Evolutionary conservation across 331 rosid species (phyloP).

Genomic region (Rhamnella rubrinervis): DNA sequence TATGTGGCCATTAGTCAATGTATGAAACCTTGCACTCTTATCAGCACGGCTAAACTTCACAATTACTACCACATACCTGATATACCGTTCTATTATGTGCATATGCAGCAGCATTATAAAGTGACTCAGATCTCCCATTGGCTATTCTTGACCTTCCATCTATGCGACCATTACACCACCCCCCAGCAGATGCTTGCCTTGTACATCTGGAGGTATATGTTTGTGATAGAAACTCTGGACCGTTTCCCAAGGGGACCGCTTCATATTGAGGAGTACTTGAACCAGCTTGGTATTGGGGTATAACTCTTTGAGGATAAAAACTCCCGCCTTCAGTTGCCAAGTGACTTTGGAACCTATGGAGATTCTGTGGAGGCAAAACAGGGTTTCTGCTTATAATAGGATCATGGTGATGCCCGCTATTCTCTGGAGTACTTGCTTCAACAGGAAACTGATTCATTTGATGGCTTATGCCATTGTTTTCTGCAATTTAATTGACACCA

Average conservation of each 20-base stretch:
- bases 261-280: slow-evolving; percentile 8
- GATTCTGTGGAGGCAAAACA: slow-evolving; percentile 1
- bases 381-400: slow-evolving; percentile 1
- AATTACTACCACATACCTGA: slow-evolving; percentile 1
- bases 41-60: neutral
- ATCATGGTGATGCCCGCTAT: neutral
- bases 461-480: slow-evolving; percentile 17
- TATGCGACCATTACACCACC: slow-evolving; percentile 6
- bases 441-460: slow-evolving; percentile 12
- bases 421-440: slow-evolving; percentile 4
- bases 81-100: neutral
- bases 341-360: neutral
- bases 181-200: slow-evolving; percentile 15
- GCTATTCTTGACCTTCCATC: slow-evolving; percentile 7
- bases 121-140: slow-evolving; percentile 3
- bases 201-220: neutral
- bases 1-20: neutral
- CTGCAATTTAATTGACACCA: slow-evolving; percentile 4
- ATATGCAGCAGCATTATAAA: neutral
- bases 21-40: neutral
- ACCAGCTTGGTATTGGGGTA: slow-evolving; percentile 6
- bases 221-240: neutral
- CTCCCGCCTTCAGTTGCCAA: neutral
- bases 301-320: neutral
- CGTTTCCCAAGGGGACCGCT: slow-evolving; percentile 6